These are phyloP conservation scores for Tetrapisispora taiwanensis DNA, from an alignment of 805 yeast genomes.

Conservation along the genomic window DNA sequence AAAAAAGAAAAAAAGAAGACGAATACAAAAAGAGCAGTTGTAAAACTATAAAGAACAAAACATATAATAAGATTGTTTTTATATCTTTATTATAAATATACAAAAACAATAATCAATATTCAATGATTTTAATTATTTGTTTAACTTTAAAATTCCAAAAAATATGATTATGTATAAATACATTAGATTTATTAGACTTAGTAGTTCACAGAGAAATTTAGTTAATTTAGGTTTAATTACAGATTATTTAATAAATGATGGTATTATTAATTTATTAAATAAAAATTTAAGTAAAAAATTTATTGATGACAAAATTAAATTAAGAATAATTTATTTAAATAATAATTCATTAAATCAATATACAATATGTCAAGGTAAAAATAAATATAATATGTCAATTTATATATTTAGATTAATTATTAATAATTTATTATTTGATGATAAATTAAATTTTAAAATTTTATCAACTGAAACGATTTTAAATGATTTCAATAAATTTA, in stretches of 20 bases:
- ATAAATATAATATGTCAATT: slow-evolving; percentile 45
- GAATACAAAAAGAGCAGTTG: too few relatives aligned
- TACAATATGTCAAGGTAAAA: slow-evolving; percentile 40
- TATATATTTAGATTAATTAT: slow-evolving; percentile 47
- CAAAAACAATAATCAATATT: too few relatives aligned
- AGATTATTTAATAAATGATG: slow-evolving; percentile 34
- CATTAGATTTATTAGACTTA: background rate
- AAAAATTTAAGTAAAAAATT: slow-evolving; percentile 35
- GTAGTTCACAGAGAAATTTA: background rate
- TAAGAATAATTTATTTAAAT: slow-evolving; percentile 31
- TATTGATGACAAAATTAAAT: slow-evolving; percentile 37
- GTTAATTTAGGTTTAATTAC: slow-evolving; percentile 27
- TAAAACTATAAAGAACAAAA: too few relatives aligned
- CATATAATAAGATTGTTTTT: too few relatives aligned
- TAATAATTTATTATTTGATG: slow-evolving; percentile 46
- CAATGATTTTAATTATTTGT: too few relatives aligned
- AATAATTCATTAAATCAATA: slow-evolving; percentile 12
- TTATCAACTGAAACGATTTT: slow-evolving; percentile 23
- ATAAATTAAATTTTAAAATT: slow-evolving; percentile 44
- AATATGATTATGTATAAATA: too few relatives aligned
- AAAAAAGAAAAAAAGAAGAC: too few relatives aligned
- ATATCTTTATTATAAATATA: too few relatives aligned
- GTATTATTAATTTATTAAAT: slow-evolving; percentile 43
- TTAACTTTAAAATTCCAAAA: too few relatives aligned
- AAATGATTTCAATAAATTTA: background rate